Percentiles rank a stretch among this genome's conserved stretches.
Evolutionary conservation across 352 stramenopile species (phyloP).

Genomic region (Globisporangium solare): DNA sequence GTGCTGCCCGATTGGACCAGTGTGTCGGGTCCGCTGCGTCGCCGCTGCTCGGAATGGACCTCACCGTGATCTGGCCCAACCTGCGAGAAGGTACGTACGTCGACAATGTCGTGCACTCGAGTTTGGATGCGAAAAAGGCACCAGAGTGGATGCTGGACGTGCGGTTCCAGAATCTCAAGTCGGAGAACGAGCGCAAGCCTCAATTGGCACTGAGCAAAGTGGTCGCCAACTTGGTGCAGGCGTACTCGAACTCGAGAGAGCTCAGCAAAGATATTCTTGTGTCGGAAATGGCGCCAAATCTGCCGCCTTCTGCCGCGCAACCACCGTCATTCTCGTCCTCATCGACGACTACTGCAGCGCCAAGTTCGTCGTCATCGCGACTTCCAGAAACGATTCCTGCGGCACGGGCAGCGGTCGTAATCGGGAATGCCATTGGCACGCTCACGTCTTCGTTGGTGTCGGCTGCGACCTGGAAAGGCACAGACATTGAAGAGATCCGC

Average conservation of each 20-base stretch:
- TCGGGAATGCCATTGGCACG: conserved; percentile 65
- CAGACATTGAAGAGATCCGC: conserved; percentile 62
- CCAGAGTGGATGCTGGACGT: conserved; percentile 60
- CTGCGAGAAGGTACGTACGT: conserved; percentile 78
- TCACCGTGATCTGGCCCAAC: conserved; percentile 63
- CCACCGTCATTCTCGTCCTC: conserved; percentile 9
- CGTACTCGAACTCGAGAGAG: conserved; percentile 69
- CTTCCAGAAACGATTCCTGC: conserved; percentile 56
- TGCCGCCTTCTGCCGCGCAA: conserved; percentile 15
- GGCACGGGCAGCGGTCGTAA: conserved; percentile 62
- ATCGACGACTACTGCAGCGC: conserved; percentile 12
- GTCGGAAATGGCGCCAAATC: conserved; percentile 58
- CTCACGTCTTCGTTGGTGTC: conserved; percentile 60
- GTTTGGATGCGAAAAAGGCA: conserved; percentile 54
- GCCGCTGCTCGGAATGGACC: conserved; percentile 48
- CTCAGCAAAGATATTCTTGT: conserved; percentile 68
- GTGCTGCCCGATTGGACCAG: conserved; percentile 16
- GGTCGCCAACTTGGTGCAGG: conserved; percentile 63
- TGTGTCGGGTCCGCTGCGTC: conserved; percentile 30
- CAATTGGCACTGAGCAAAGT: conserved; percentile 58
- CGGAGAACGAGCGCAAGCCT: conserved; percentile 47
- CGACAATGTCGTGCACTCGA: conserved; percentile 83
- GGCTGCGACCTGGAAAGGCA: conserved; percentile 68
- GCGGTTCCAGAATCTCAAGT: conserved; percentile 35
- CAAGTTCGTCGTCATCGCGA: conserved; percentile 12